Evolutionary conservation across 2,329 filamentous ascomycete species (phyloP).

Genomic region (Ophiostoma triangulosporum): DNA sequence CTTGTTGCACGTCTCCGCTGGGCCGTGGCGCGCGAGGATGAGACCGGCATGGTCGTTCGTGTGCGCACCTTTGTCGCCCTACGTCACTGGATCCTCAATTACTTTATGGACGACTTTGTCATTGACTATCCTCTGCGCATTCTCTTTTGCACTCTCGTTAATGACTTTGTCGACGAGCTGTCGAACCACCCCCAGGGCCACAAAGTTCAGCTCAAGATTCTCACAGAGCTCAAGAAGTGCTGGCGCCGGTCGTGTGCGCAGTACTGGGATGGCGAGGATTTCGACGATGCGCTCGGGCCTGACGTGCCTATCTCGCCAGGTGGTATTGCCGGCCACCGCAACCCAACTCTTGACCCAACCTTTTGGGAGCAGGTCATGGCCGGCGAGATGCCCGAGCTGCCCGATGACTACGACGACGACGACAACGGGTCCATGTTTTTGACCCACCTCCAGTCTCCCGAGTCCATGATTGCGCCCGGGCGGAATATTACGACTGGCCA

Average conservation of each 20-base stretch:
- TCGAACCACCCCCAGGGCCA: slow-evolving; percentile 28
- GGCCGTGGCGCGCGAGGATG: slow-evolving; percentile 68
- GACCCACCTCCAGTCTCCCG: slow-evolving; percentile 9
- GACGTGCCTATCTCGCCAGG: slow-evolving; percentile 62
- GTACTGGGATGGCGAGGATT: slow-evolving; percentile 72
- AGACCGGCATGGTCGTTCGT: slow-evolving; percentile 83
- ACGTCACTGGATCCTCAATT: slow-evolving; percentile 95
- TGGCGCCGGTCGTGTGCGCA: slow-evolving; percentile 84
- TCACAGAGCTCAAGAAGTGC: slow-evolving; percentile 90
- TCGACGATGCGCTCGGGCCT: slow-evolving; percentile 44
- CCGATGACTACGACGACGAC: slow-evolving; percentile 28
- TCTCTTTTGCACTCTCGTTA: slow-evolving; percentile 70
- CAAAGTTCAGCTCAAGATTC: slow-evolving; percentile 62
- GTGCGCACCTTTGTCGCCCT: slow-evolving; percentile 92
- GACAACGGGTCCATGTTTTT: slow-evolving; percentile 24
- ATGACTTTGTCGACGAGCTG: slow-evolving; percentile 48
- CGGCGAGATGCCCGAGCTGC: slow-evolving; percentile 28
- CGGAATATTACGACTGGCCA: slow-evolving; percentile 24
- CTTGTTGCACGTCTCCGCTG: slow-evolving; percentile 74
- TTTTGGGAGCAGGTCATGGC: slow-evolving; percentile 38
- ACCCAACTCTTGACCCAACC: slow-evolving; percentile 39
- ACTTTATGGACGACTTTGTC: slow-evolving; percentile 91
- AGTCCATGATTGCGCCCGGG: slow-evolving; percentile 4
- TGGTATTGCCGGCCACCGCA: slow-evolving; percentile 50
- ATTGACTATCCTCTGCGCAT: slow-evolving; percentile 58